These are phyloP conservation scores for Narthecium ossifragum DNA, from an alignment of 106 monocot species.

Conservation along the genomic window DNA sequence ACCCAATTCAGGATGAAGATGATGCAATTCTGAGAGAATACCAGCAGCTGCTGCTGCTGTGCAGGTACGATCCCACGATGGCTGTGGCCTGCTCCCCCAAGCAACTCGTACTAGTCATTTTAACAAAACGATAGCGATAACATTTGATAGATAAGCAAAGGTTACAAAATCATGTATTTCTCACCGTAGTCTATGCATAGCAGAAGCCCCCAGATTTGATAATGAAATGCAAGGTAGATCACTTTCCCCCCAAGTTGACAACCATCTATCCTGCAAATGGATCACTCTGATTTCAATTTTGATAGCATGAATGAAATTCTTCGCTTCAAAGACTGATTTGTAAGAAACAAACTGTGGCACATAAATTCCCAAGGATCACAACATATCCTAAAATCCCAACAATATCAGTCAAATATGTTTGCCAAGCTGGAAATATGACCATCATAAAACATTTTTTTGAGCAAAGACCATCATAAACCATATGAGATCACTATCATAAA, in stretches of 20 bases:
- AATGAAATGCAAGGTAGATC: conserved; percentile 78
- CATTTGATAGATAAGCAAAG: not conserved
- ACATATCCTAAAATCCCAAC: too few relatives aligned
- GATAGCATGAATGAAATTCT: too few relatives aligned
- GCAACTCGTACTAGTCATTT: too few relatives aligned
- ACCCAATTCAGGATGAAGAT: conserved; percentile 24
- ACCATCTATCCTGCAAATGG: conserved; percentile 54
- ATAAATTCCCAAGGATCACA: too few relatives aligned
- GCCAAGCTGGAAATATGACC: too few relatives aligned
- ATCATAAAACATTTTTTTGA: too few relatives aligned
- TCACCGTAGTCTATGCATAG: conserved; percentile 89
- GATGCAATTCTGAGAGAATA: conserved; percentile 70
- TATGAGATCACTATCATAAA: too few relatives aligned
- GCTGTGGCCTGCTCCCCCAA: conserved; percentile 93
- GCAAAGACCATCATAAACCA: too few relatives aligned
- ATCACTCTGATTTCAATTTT: too few relatives aligned
- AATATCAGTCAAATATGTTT: too few relatives aligned
- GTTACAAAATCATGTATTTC: not conserved
- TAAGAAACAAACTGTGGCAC: too few relatives aligned
- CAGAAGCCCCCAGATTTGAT: conserved; percentile 52
- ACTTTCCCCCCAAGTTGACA: conserved; percentile 52
- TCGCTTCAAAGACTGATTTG: too few relatives aligned
- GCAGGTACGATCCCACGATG: conserved; percentile 90
- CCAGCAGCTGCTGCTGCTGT: conserved; percentile 93
- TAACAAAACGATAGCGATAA: not conserved